phyloP scores from a whole-genome alignment of 176 grass and related monocot genomes.

The Hordeum marinum region DNA sequence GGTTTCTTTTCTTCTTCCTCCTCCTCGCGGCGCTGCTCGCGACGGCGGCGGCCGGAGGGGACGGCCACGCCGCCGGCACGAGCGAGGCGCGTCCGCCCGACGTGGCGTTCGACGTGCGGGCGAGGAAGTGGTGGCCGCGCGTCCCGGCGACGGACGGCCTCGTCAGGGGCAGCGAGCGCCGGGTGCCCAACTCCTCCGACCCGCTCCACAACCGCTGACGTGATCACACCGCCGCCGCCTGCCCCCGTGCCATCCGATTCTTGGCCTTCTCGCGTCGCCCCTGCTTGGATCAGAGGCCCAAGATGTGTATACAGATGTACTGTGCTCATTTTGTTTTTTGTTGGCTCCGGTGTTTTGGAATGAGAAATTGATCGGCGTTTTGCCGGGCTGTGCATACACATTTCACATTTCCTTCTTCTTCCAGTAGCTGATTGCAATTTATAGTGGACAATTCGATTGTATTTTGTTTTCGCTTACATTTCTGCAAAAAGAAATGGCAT shows the following conservation, averaged over 20 bases:
- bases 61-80: not conserved
- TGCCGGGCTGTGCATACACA: not conserved
- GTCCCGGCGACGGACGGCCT: constrained; percentile 43
- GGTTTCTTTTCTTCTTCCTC: constrained; percentile 37
- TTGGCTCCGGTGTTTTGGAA: constrained; percentile 16
- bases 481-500: not conserved
- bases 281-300: not conserved
- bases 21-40: constrained; percentile 39
- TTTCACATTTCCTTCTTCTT: not conserved
- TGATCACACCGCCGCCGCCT: not conserved
- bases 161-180: constrained; percentile 54
- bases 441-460: not conserved
- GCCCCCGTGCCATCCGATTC: not conserved
- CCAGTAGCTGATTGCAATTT: not conserved
- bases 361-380: constrained; percentile 11
- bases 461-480: not conserved
- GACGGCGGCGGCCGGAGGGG: constrained; percentile 19
- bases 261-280: not conserved
- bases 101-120: constrained; percentile 25
- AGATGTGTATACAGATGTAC: constrained; percentile 25
- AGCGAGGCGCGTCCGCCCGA: not conserved
- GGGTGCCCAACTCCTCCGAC: constrained; percentile 79
- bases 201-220: constrained; percentile 85
- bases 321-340: constrained; percentile 29
- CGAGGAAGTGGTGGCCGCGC: constrained; percentile 41